phyloP scores from a whole-genome alignment of 2,329 filamentous ascomycete genomes.

The Rutstroemia sp. region DNA sequence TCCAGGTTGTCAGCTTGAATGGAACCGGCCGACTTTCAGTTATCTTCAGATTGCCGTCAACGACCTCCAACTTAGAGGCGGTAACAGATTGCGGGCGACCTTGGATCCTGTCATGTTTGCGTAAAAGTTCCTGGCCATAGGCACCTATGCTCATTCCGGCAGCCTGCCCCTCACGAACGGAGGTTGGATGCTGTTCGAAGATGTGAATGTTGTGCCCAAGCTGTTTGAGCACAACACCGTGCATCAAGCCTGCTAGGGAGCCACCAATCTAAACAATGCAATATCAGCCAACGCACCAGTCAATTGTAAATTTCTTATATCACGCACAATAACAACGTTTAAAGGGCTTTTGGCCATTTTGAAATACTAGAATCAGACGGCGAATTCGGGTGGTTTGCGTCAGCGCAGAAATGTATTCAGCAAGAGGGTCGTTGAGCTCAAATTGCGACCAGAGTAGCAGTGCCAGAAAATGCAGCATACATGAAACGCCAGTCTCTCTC shows the following conservation, averaged over 20 bases:
- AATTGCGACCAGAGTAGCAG: too few species aligned
- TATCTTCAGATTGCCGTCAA: constrained; percentile 8
- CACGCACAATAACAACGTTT: background rate
- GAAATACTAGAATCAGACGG: too few species aligned
- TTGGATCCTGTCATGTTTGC: background rate
- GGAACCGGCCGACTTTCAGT: background rate
- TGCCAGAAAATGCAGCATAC: too few species aligned
- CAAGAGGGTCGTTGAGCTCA: too few species aligned
- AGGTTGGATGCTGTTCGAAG: constrained; percentile 10
- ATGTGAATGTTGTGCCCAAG: constrained; percentile 12
- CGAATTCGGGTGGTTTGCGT: too few species aligned
- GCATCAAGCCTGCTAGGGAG: constrained; percentile 13
- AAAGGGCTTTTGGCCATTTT: background rate
- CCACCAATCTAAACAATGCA: constrained; percentile 1
- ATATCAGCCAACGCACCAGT: background rate
- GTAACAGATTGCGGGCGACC: background rate
- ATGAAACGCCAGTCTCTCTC: too few species aligned
- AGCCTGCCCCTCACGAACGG: constrained; percentile 8
- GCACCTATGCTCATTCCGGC: constrained; percentile 12
- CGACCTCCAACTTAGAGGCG: constrained; percentile 1
- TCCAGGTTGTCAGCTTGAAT: constrained; percentile 11
- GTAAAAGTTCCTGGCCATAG: background rate
- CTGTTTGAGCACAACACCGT: constrained; percentile 10
- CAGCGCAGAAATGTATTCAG: too few species aligned
- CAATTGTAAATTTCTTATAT: background rate